Conservation (phyloP, 2,329 filamentous ascomycete genomes). For the Diplocarpon rosae region DNA sequence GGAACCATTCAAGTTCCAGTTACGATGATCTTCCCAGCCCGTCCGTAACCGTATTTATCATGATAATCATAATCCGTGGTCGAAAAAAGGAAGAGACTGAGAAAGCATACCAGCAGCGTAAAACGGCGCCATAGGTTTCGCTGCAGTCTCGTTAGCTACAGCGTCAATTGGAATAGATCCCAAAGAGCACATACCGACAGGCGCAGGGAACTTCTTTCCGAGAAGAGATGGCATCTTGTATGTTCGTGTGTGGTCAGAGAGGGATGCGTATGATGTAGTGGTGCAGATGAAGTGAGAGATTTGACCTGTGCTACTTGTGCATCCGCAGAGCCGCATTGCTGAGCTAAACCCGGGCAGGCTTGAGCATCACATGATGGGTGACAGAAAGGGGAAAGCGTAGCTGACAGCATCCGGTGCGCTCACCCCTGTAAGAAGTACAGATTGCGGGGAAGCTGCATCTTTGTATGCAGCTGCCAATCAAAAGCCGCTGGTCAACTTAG, state of each 20-base stretch:
- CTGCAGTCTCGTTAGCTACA: conserved; percentile 37
- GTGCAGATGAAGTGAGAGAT: conserved; percentile 8
- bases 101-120: conserved; percentile 74
- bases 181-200: conserved; percentile 56
- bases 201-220: conserved; percentile 75
- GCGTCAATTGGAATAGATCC: conserved; percentile 2
- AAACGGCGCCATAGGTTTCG: conserved; percentile 86
- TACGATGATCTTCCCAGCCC: not conserved
- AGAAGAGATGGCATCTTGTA: conserved; percentile 60
- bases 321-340: conserved; percentile 9
- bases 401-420: not conserved
- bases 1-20: too few species aligned
- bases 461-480: conserved; percentile 1
- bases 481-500: too few species aligned
- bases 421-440: not conserved
- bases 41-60: not conserved
- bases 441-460: not conserved
- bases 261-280: conserved; percentile 8
- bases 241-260: conserved; percentile 29
- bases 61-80: not conserved
- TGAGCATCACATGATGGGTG: not conserved
- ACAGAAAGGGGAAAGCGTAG: not conserved
- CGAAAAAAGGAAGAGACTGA: not conserved
- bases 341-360: not conserved
- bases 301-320: conserved; percentile 5